phyloP scores from a whole-genome alignment of 805 yeast species.

The Teunomyces tritomae region DNA sequence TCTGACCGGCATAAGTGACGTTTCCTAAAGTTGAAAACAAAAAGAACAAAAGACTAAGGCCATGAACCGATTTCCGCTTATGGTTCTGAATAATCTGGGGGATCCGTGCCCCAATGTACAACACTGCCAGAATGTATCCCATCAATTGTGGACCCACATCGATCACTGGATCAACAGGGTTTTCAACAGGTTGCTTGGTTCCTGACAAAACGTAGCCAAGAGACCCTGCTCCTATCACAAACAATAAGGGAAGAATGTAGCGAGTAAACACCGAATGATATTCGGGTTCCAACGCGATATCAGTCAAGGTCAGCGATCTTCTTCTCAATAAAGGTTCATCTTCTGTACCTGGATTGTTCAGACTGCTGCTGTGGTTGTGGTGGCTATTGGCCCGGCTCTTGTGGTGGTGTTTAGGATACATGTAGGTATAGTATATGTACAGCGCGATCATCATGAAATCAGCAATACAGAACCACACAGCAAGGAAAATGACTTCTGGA shows the following conservation, averaged over 20 bases:
- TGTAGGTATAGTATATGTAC: conserved; percentile 53
- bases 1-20: conserved; percentile 71
- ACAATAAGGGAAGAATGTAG: conserved; percentile 56
- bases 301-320: conserved; percentile 52
- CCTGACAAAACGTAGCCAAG: conserved; percentile 57
- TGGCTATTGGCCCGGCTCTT: conserved; percentile 10
- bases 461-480: conserved; percentile 74
- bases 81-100: conserved; percentile 88
- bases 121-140: conserved; percentile 66
- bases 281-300: conserved; percentile 47
- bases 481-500: conserved; percentile 68
- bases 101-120: conserved; percentile 63
- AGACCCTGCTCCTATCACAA: conserved; percentile 62
- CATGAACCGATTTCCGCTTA: conserved; percentile 73
- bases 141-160: conserved; percentile 58
- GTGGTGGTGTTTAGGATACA: conserved; percentile 40
- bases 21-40: conserved; percentile 73
- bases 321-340: conserved; percentile 39
- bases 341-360: conserved; percentile 4
- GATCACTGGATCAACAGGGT: conserved; percentile 21
- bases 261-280: conserved; percentile 46
- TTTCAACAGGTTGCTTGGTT: conserved; percentile 19
- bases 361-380: conserved; percentile 8
- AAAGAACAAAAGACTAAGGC: conserved; percentile 80
- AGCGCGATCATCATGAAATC: conserved; percentile 58